Base-by-base conservation (phyloP, 345 rosid genomes). In the Murraya paniculata region DNA sequence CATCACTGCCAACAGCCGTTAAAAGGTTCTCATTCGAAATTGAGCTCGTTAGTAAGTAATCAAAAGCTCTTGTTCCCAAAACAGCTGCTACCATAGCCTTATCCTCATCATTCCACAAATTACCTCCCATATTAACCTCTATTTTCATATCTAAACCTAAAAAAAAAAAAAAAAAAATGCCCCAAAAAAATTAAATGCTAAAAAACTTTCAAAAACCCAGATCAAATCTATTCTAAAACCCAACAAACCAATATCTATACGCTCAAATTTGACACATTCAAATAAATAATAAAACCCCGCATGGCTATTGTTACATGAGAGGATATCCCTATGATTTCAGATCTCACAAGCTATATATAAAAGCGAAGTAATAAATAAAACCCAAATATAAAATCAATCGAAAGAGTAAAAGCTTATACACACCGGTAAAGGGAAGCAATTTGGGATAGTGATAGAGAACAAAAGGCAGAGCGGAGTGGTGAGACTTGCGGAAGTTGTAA, bases 91-190 rank as follows among this genome's bases (percentile, higher is more conserved):
- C 84, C 87, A 88, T 71, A 16, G 94, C 83, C 79, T 80, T 96
- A 21, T 96, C 97, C 71, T 89, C 99, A 64, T 94, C 94, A 57
- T 85, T 90, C 97, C 97, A 96, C 71, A 67, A 65, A 79, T 85
- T 85, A 48, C 83, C 90, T 79, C 88, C 90, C 83, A 81, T 87
- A 79, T 86, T 88, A 81, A 85, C 76, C 88, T 85, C 89, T 59
- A 84, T 64, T 82, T 86, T 89, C 92, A 91, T 87, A 79, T 76
- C 82, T 72, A 68, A 76, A 69, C 77, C 73, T 65, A 48, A 64
- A 61, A 78, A 57, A 30, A 48, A 41, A 25, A 72, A 41, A 1
- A 65, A 35, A 55, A 53, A 28, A 74, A 50, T 1, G 50, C 24
- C 24, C 38, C 76, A 35, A 70, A 19, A 45, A 36, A 53, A 80